phyloP scores from a whole-genome alignment of 2,329 filamentous ascomycete species.

The Cryphonectria japonica region DNA sequence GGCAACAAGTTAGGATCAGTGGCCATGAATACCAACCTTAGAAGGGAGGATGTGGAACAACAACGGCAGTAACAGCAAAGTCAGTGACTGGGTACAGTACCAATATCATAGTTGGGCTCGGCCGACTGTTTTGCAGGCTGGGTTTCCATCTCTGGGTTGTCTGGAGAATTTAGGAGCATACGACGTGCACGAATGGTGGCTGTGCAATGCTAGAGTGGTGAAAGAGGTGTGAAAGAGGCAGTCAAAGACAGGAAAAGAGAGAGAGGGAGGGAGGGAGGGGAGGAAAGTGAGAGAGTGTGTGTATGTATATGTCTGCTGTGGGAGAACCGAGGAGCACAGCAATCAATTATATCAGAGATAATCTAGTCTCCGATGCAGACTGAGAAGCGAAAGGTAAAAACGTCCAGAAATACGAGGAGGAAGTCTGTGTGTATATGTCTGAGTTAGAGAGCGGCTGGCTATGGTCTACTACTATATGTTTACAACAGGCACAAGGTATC shows the following conservation, averaged over 20 bases:
- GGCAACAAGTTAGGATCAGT: constrained; percentile 1
- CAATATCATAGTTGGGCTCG: constrained; percentile 32
- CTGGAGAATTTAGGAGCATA: not conserved
- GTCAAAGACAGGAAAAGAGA: no score
- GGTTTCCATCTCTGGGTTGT: constrained; percentile 21
- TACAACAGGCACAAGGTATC: not conserved
- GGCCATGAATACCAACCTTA: constrained; percentile 2
- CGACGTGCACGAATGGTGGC: not conserved
- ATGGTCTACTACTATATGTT: not conserved
- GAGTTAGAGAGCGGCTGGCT: not conserved
- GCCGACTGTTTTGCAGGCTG: constrained; percentile 25
- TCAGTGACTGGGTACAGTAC: constrained; percentile 7
- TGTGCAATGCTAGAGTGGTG: not conserved
- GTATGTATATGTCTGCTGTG: no score
- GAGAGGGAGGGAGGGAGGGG: not conserved
- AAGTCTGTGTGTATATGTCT: not conserved
- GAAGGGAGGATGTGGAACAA: not conserved
- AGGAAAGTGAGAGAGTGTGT: not conserved
- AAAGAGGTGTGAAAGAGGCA: not conserved
- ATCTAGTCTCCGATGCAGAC: not conserved
- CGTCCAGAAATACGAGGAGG: not conserved
- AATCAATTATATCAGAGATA: not conserved
- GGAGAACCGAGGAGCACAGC: not conserved
- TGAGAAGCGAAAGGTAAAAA: not conserved
- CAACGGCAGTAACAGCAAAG: not conserved